Evolutionary conservation across 805 yeast genomes (phyloP), one percentile per base, ranked within the genome.

Genomic region (Saturnispora besseyi): DNA sequence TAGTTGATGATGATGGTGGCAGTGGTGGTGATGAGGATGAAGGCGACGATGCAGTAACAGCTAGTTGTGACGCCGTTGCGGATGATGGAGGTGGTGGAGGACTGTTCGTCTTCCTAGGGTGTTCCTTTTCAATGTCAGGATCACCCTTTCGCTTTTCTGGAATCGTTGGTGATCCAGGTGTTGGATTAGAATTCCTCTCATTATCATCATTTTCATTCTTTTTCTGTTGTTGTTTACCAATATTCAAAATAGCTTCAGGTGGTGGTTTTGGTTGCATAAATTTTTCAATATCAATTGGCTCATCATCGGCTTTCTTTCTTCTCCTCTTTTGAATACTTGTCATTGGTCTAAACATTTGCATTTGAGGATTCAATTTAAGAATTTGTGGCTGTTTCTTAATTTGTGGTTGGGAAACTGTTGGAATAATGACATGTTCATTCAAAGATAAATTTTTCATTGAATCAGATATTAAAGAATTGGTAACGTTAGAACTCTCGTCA

Each of bases 141-240:
- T 36, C 44, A 11, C 40, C 48, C 29, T 50, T 52, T 44, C 61
- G 51, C 42, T 61, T 58, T n/a, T 56, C 62, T 9, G 59, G 56
- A 24, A 54, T 47, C 2, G 45, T 41, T 26, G 43, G 41, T 10
- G 42, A 29, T 13, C 44, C 49, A 22, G 42, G 32, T 41, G n/a
- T 34, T 15, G 29, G 36, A 9, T 9, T 7, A 9, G 9, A 36
- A 8, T 3, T 4, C 5, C 11, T 13, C 5, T 36, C 21, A 6
- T 36, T 11, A 4, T 36, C 40, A 8, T 10, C 24, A 18, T 5
- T 11, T 18, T 12, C 21, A 3, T 18, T 26, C 21, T 36, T 36
- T 13, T 18, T 18, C 18, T 36, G 36, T n/a, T 42, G 45, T 5
- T 42, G 42, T n/a, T 38, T 38, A 15, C 45, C 45, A 10, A 43